Base-by-base conservation (phyloP, 2,329 filamentous ascomycete genomes). In the Calycina herbarum region DNA sequence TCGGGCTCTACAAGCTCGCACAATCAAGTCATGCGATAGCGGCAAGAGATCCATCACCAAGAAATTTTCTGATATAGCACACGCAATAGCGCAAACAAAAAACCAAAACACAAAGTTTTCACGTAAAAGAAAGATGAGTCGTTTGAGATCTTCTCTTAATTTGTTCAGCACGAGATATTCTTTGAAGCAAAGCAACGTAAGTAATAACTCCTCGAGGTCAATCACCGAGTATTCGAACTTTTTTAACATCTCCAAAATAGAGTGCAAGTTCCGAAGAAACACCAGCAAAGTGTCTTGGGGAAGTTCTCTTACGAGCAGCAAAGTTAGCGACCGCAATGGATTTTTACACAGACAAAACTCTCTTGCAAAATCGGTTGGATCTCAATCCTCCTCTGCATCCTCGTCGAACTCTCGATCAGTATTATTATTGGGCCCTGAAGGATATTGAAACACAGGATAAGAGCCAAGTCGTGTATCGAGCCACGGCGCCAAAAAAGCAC, bases 351-450 rank as follows among this genome's bases (percentile, higher is more conserved):
- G 63, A 71, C 38, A 64, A 67, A 54, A 64, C 56, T 42, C 59
- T 72, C 1, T 54, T 70, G 6, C 35, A 62, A 3, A 48, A 65
- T 5, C 51, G 66, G 17, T 58, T 70, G 6, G 45, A 70, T 42
- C 8, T 42, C 2, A 15, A 70, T 24, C 61, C 70, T 1, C 79
- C 80, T 0, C 64, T 82, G 1, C 80, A 82, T 64, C 76, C 77
- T 0, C 75, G 80, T 0, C 71, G 80, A 1, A 82, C 80, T 0
- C 73, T 82, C 0, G 80, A 82, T 51, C 80, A 82, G 64, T 77
- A 77, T 0, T 81, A 80, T 62, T 77, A 77, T 56, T 77, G 75
- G 75, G 76, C 73, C 0, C 66, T 79, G 2, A 71, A 74, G 1
- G 74, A 76, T 8, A 81, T 79, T 0, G 66, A 73, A 2, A 62